Conservation (phyloP, 345 rosid species). For the Populus alba region DNA sequence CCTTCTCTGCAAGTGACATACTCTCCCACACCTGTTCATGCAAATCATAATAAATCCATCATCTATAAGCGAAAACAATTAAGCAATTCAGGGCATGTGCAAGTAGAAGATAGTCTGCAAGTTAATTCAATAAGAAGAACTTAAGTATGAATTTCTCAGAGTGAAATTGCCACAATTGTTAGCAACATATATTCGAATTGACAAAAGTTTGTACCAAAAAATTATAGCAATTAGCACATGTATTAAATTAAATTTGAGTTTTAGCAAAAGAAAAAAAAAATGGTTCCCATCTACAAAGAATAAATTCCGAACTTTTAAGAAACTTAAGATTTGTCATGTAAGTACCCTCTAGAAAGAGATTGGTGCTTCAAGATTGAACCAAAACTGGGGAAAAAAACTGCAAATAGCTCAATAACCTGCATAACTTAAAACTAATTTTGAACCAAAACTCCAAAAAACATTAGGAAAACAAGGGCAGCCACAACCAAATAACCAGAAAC, state of each 20-base stretch:
- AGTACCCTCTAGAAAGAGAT: too few relatives aligned
- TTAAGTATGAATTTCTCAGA: background rate
- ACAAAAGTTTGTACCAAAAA: background rate
- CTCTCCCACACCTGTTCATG: constrained; percentile 70
- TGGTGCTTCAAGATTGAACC: too few relatives aligned
- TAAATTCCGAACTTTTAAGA: background rate
- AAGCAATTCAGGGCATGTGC: background rate
- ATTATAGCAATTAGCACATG: background rate
- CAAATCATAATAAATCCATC: background rate
- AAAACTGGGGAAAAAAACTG: too few relatives aligned
- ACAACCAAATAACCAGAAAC: too few relatives aligned
- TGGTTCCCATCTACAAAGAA: background rate
- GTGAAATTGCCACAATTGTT: background rate
- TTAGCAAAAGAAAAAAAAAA: background rate
- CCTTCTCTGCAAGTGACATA: constrained; percentile 94
- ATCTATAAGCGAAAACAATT: background rate
- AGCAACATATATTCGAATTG: background rate
- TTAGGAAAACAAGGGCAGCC: too few relatives aligned
- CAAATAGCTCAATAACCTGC: too few relatives aligned
- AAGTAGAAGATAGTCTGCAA: background rate
- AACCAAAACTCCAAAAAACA: too few relatives aligned
- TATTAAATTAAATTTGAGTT: too few relatives aligned
- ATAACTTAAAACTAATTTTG: too few relatives aligned
- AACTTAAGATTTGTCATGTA: too few relatives aligned
- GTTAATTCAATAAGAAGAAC: background rate